phyloP scores from a whole-genome alignment of 129 eudicot genomes.

The Artemisia annua region DNA sequence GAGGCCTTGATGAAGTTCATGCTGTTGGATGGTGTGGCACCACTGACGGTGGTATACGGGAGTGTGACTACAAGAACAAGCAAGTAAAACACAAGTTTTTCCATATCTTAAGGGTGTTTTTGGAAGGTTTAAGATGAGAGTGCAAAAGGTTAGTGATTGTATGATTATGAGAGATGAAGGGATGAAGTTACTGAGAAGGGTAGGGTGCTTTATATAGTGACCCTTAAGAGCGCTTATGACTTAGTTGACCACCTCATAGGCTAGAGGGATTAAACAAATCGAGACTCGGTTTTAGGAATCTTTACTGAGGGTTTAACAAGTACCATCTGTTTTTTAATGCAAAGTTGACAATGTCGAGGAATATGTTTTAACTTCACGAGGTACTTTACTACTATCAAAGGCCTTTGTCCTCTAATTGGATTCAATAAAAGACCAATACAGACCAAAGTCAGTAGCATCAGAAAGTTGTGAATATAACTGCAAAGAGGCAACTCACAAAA shows the following conservation, averaged over 20 bases:
- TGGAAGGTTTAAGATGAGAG: constrained; percentile 24
- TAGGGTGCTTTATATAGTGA: constrained; percentile 34
- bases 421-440: no score
- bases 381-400: no score
- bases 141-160: constrained; percentile 2
- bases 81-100: constrained; percentile 35
- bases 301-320: neutral
- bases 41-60: constrained; percentile 9
- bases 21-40: constrained; percentile 29
- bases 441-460: no score
- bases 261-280: neutral
- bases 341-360: neutral
- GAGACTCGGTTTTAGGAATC: neutral
- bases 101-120: constrained; percentile 33
- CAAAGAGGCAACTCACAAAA: no score
- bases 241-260: constrained; percentile 2
- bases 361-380: neutral
- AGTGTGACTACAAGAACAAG: constrained; percentile 33
- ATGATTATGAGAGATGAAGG: constrained; percentile 16
- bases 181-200: constrained; percentile 17
- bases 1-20: constrained; percentile 58
- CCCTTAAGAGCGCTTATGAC: neutral
- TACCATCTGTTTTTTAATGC: neutral
- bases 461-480: no score
- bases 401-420: no score